Percentiles rank a stretch among this genome's conserved stretches.
phyloP scores from a whole-genome alignment of 495 filamentous ascomycete species.

The Glarea lozoyensis region DNA sequence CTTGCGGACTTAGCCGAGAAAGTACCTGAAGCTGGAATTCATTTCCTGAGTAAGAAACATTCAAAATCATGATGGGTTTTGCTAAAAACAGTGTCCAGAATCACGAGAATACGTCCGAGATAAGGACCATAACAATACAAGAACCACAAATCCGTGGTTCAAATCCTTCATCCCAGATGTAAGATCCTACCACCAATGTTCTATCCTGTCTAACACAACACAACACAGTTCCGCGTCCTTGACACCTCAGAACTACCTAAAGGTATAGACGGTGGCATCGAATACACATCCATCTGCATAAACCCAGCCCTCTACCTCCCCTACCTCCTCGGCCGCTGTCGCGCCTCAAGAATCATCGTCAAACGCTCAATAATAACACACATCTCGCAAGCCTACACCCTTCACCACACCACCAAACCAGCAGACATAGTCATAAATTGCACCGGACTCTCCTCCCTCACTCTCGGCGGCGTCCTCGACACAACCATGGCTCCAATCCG shows the following conservation, averaged over 20 bases:
- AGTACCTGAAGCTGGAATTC: constrained; percentile 80
- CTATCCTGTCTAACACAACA: neutral
- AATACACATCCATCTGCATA: constrained; percentile 80
- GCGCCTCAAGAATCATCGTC: constrained; percentile 57
- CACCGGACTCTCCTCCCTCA: constrained; percentile 67
- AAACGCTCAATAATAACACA: constrained; percentile 50
- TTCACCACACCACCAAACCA: constrained; percentile 54
- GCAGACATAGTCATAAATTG: constrained; percentile 79
- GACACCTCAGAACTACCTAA: constrained; percentile 43
- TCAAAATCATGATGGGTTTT: neutral
- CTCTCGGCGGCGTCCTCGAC: constrained; percentile 78
- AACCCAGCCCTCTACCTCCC: constrained; percentile 83
- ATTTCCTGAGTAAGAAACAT: constrained; percentile 78
- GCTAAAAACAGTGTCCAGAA: neutral
- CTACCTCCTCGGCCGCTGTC: constrained; percentile 71
- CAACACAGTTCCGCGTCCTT: constrained; percentile 43
- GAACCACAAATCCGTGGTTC: constrained; percentile 72
- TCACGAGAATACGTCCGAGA: neutral
- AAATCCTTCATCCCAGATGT: constrained; percentile 59
- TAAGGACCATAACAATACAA: constrained; percentile 10
- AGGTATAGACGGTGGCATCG: constrained; percentile 56
- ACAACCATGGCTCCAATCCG: constrained; percentile 63
- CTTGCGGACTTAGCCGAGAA: constrained; percentile 56
- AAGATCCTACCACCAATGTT: neutral
- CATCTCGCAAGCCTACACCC: constrained; percentile 56